Base-by-base conservation (phyloP, 306 rosid genomes). In the Quercus dentata region DNA sequence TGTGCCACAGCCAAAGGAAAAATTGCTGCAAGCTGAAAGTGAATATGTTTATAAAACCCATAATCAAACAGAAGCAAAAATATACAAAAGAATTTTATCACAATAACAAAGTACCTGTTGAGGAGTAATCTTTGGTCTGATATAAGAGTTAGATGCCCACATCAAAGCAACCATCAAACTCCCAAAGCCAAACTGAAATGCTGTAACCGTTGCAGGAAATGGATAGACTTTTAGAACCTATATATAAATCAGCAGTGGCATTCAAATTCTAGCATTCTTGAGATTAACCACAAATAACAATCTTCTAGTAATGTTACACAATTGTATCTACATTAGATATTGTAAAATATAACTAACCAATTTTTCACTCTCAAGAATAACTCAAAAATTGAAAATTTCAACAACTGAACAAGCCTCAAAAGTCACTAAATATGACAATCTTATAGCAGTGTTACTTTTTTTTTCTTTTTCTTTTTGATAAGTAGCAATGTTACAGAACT, bases 151-250 rank as follows among this genome's bases (percentile, higher is more conserved):
- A 25, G 90, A 74, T 28, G 78, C 21, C 97, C 95, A 92, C 69
- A 92, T 70, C 78, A 92, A 78, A 74, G 63, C 83, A 49, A 87
- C 85, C 86, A 89, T 81, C 76, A 89, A 5, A 2, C 93, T 33
- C 28, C 83, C 85, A 68, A 88, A 84, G 69, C 90, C 90, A 38
- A 86, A 81, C 52, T 92, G 92, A 79, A 90, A 87, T 46, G 91
- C 88, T 23, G 95, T 90, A 23, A 92, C 88, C 55, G 95, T 92
- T 76, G 97, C 93, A 82, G 95, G 95, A 87, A 92, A 92, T 82
- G 95, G 92, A 86, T 89, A 92, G 86, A 87, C 91, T 92, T 92
- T 90, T 89, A 92, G 88, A 89, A 90, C 92, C 97, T 92, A 86
- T 80, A 23, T 11, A 79, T 77, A 79, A 54, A 82, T 82, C 73